A percentile compares a stretch with the other conserved stretches of the same genome.
These are phyloP conservation scores for Vaccinium macrocarpon DNA, from an alignment of 148 eudicot species.

Conservation along the genomic window DNA sequence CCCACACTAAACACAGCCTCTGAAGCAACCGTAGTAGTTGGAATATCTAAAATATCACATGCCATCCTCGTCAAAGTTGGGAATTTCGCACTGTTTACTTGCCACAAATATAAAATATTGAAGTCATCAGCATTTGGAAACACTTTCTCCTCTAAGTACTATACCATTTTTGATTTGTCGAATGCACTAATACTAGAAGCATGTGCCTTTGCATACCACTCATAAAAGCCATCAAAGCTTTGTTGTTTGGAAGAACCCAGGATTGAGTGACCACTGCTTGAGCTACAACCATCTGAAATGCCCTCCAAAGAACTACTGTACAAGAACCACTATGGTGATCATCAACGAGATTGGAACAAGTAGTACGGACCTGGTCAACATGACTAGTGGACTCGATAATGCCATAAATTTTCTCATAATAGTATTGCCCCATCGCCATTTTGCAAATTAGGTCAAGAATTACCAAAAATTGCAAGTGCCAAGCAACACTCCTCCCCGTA, in stretches of 20 bases:
- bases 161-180: no score
- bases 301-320: no score
- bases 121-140: not conserved
- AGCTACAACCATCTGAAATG: not conserved
- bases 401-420: no score
- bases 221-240: not conserved
- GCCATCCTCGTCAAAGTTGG: not conserved
- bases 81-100: no score
- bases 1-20: not conserved
- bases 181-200: not conserved
- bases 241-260: not conserved
- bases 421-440: no score
- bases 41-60: not conserved
- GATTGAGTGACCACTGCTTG: not conserved
- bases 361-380: no score
- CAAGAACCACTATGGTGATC: no score
- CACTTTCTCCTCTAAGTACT: not conserved
- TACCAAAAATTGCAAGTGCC: no score
- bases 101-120: not conserved
- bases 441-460: no score
- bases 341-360: no score
- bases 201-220: not conserved
- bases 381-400: no score
- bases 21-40: not conserved
- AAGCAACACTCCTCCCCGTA: no score